Conservation (phyloP, 352 stramenopile genomes). For the Globisporangium polare region DNA sequence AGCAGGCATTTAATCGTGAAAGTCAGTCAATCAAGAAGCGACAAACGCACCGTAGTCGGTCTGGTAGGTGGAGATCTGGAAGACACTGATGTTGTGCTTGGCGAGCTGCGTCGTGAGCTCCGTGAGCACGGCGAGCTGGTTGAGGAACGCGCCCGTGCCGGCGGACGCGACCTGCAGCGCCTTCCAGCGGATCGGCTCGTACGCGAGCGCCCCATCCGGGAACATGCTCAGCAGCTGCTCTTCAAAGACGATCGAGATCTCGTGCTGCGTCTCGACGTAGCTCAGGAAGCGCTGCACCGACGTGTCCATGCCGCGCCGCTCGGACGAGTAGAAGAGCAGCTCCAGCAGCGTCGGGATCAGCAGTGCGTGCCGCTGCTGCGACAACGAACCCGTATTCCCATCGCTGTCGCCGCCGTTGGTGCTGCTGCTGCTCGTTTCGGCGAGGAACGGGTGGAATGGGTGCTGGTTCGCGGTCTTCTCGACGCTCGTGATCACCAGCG, state of each 20-base stretch:
- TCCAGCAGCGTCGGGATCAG: constrained; percentile 46
- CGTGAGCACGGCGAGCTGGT: constrained; percentile 49
- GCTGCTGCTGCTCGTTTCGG: background rate
- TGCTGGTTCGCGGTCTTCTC: constrained; percentile 27
- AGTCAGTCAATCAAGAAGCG: background rate
- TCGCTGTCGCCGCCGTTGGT: background rate
- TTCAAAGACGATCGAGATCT: constrained; percentile 65
- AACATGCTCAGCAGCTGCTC: constrained; percentile 38
- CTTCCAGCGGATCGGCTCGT: constrained; percentile 51
- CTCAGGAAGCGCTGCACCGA: constrained; percentile 40
- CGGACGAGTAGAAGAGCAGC: constrained; percentile 48
- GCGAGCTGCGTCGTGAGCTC: constrained; percentile 60
- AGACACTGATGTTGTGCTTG: constrained; percentile 46
- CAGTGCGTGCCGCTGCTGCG: constrained; percentile 5
- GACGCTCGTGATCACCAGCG: constrained; percentile 56
- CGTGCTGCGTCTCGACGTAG: constrained; percentile 64
- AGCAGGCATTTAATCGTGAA: background rate
- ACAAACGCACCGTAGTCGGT: constrained; percentile 54
- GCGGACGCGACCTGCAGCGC: constrained; percentile 60
- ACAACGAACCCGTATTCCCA: background rate
- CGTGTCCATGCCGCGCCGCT: background rate
- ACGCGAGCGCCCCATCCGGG: constrained; percentile 30
- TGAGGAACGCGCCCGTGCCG: constrained; percentile 45
- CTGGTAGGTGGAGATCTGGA: constrained; percentile 74
- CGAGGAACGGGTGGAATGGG: constrained; percentile 24